Base-by-base conservation (phyloP, 1,139 yeast genomes). In the Meyerozyma athensensis region DNA sequence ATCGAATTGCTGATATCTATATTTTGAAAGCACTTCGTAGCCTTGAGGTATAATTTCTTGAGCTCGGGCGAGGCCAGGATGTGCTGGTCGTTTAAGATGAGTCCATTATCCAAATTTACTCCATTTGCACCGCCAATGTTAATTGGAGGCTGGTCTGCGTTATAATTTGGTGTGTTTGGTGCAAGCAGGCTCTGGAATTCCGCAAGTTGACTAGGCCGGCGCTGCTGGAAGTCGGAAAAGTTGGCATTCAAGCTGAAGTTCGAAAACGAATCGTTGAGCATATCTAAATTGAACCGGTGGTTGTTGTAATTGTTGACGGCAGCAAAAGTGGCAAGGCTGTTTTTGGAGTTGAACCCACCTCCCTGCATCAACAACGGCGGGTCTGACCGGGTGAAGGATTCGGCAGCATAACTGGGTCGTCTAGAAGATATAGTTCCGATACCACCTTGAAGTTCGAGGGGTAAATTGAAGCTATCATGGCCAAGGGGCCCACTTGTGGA, bases 331-430 rank as follows among this genome's bases (percentile, higher is more conserved):
- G 58, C 57, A 40, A 53, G 46, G n/a, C 44, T 37, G 31, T 47
- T 39, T 19, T 30, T 34, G 32, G 19, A 17, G 34, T 3, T 2
- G 16, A 13, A 19, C 6, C 18, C 24, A 4, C 19, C 24, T 9
- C 32, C 32, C n/a, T 19, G 32, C n/a, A 9, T 12, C 4, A 20
- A 28, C 2, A 17, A 4, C 9, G 23, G 17, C 31, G 36, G 36
- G n/a, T 8, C 36, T 36, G 63, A 61, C 36, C 78, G 58, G 5
- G 77, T 73, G 46, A 71, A 70, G 10, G 74, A 64, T 49, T 79
- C 86, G 7, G 85, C 85, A 5, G 84, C 79, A 48, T 75, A 79
- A 41, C 79, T 69, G 22, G 85, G 85, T 54, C 86, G 66, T 56
- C 86, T 66, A 7, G 81, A 73, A 19, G 77, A 73, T 31, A 79